These are phyloP conservation scores for Cladosporium colombiae DNA, from an alignment of 2,329 filamentous ascomycete genomes.

Conservation along the genomic window DNA sequence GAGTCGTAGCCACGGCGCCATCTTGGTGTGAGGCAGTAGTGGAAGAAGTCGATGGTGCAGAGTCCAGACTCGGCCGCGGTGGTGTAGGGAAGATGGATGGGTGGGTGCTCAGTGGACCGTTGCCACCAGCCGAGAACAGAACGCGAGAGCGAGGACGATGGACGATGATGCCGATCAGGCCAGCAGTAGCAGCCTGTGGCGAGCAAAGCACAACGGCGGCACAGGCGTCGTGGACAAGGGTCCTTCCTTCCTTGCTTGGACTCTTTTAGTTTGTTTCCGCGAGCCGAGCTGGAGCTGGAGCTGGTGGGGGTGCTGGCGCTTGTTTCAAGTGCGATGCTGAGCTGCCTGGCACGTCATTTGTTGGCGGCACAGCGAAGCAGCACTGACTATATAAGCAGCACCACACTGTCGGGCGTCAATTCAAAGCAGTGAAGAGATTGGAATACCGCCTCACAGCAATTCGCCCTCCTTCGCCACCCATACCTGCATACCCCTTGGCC, in stretches of 20 bases:
- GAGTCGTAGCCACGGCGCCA: constrained; percentile 40
- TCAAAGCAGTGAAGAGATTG: background rate
- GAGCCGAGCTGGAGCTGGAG: constrained; percentile 12
- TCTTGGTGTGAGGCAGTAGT: constrained; percentile 10
- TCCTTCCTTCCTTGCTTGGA: background rate
- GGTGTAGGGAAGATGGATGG: background rate
- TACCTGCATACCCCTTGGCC: background rate
- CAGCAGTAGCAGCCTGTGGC: too few species aligned
- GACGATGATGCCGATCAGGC: background rate
- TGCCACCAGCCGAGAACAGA: background rate
- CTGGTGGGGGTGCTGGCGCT: constrained; percentile 8
- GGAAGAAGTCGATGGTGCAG: background rate
- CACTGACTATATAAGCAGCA: background rate
- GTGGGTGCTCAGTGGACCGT: background rate
- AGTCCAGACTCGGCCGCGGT: background rate
- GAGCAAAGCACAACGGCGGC: background rate
- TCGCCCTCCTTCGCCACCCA: background rate
- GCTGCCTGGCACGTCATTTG: constrained; percentile 2
- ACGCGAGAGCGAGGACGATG: background rate
- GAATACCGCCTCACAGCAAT: background rate
- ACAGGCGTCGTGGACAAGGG: background rate
- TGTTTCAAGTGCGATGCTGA: background rate
- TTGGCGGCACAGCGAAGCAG: background rate
- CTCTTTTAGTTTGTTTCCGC: constrained; percentile 5
- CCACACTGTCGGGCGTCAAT: background rate